These are phyloP conservation scores for Coffea canephora DNA, from an alignment of 257 asterid species.

Conservation along the genomic window DNA sequence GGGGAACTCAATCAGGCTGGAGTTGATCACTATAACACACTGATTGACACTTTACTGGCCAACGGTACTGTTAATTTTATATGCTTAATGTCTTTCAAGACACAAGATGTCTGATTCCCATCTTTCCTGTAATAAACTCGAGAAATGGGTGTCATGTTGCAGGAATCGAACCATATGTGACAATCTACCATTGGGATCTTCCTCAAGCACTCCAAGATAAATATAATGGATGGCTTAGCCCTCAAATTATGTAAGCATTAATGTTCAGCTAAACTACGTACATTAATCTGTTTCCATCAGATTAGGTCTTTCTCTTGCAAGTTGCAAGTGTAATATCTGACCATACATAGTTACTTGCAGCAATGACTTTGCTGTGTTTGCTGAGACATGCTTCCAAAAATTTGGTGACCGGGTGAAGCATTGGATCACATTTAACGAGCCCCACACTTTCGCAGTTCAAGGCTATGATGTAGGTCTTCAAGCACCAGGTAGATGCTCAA, in stretches of 20 bases:
- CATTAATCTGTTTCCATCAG: neutral
- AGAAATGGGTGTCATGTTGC: neutral
- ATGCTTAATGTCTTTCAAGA: neutral
- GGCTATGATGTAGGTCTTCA: conserved; percentile 76
- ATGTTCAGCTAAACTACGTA: neutral
- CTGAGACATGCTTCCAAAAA: conserved; percentile 75
- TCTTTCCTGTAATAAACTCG: neutral
- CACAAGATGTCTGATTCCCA: neutral
- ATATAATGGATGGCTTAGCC: conserved; percentile 71
- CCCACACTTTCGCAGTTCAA: conserved; percentile 64
- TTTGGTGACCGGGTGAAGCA: conserved; percentile 88
- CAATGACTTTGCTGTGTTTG: conserved; percentile 58
- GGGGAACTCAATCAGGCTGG: conserved; percentile 80
- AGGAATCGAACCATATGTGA: conserved; percentile 87
- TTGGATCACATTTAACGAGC: conserved; percentile 96
- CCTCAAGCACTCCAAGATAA: conserved; percentile 75
- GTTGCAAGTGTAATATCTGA: neutral
- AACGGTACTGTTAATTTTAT: conserved; percentile 36
- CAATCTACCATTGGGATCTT: conserved; percentile 92
- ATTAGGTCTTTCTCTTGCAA: neutral
- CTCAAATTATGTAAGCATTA: conserved; percentile 54
- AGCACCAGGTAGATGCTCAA: conserved; percentile 81
- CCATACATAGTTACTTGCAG: conserved; percentile 30
- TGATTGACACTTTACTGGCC: conserved; percentile 71
- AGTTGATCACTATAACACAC: conserved; percentile 71